phyloP scores from a whole-genome alignment of 192 early-diverging fungal genomes.

The Backusella liffmaniae region DNA sequence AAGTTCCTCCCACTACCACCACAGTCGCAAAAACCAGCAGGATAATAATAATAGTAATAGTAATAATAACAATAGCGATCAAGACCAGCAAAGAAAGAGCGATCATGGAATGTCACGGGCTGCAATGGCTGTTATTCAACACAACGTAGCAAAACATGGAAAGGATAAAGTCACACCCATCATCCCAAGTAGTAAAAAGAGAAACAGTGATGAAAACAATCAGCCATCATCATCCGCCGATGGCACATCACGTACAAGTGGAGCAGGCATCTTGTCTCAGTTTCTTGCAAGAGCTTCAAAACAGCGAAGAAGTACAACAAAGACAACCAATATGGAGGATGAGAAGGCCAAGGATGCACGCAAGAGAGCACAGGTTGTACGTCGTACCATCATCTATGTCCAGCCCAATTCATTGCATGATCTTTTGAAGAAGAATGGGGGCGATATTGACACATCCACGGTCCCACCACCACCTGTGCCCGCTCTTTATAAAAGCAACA shows the following conservation, averaged over 20 bases:
- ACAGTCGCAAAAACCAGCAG: neutral
- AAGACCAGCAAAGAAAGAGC: neutral
- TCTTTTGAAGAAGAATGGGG: conserved; percentile 10
- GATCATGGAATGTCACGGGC: conserved; percentile 17
- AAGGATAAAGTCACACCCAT: neutral
- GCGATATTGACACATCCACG: neutral
- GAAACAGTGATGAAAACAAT: neutral
- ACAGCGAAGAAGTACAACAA: neutral
- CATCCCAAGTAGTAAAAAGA: neutral
- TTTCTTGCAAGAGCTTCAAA: conserved; percentile 1
- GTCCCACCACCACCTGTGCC: neutral
- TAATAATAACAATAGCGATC: neutral
- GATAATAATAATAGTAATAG: neutral
- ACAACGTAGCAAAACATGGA: conserved; percentile 11
- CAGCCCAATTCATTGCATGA: conserved; percentile 13
- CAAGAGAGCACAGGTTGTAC: conserved; percentile 27
- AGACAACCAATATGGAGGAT: conserved; percentile 22
- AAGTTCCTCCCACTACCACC: neutral
- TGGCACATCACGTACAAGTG: neutral
- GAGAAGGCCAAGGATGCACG: neutral
- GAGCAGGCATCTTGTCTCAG: neutral
- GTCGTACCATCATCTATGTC: conserved; percentile 36
- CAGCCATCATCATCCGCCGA: neutral
- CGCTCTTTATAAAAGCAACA: neutral
- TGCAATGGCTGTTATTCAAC: conserved; percentile 22